phyloP scores from a whole-genome alignment of 169 alveolate genomes.

The Pseudocohnilembus persalinus region DNA sequence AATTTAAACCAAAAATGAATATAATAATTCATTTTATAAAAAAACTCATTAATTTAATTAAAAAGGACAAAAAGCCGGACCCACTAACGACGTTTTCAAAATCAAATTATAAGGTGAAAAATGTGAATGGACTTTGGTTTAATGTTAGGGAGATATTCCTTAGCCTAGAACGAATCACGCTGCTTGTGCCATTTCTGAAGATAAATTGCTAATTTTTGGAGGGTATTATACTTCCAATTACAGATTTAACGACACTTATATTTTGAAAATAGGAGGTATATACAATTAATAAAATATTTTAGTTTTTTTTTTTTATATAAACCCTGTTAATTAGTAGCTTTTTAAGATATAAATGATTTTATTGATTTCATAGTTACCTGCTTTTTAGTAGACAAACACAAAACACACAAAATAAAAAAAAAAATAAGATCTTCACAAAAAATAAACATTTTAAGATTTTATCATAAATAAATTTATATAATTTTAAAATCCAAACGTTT shows the following conservation, averaged over 20 bases:
- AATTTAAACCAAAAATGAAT: slow-evolving; percentile 21
- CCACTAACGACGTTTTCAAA: slow-evolving; percentile 74
- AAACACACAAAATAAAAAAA: too few species aligned
- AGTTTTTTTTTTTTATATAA: too few species aligned
- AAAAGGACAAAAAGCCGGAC: slow-evolving; percentile 64
- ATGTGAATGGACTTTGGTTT: slow-evolving; percentile 57
- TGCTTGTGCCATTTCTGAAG: slow-evolving; percentile 73
- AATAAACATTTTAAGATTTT: too few species aligned
- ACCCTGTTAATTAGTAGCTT: too few species aligned
- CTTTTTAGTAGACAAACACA: too few species aligned
- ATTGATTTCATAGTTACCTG: too few species aligned
- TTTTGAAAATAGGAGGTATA: slow-evolving; percentile 49
- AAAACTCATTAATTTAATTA: slow-evolving; percentile 50
- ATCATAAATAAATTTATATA: too few species aligned
- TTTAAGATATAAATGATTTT: too few species aligned
- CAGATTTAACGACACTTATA: slow-evolving; percentile 77
- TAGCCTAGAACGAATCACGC: slow-evolving; percentile 85
- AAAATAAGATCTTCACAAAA: too few species aligned
- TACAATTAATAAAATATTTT: too few species aligned
- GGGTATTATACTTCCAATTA: slow-evolving; percentile 75
- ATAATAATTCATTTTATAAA: neutral
- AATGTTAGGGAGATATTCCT: slow-evolving; percentile 75
- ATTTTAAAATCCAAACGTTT: too few species aligned
- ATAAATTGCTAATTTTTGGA: slow-evolving; percentile 80
- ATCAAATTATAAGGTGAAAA: slow-evolving; percentile 71